Conservation (phyloP, 1,284 basidiomycete species). For the Erythrobasidium hasegawianum region DNA sequence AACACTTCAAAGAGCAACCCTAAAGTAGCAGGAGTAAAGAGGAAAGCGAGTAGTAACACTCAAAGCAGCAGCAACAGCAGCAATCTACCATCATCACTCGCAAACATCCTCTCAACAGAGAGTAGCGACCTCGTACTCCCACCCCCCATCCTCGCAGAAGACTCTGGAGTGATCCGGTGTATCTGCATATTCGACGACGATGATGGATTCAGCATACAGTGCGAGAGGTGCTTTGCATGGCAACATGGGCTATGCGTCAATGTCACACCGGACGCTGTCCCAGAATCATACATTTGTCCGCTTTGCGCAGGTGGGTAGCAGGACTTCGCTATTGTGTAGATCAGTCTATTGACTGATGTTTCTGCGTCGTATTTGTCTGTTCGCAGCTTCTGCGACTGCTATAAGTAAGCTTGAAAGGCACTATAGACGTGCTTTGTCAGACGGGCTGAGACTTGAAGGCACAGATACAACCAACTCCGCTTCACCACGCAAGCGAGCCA, state of each 20-base stretch:
- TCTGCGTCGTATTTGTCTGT: too few relatives aligned
- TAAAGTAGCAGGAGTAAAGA: slow-evolving; percentile 4
- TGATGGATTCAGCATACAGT: slow-evolving; percentile 88
- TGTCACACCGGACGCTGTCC: slow-evolving; percentile 64
- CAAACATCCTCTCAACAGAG: background rate
- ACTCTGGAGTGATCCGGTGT: slow-evolving; percentile 54
- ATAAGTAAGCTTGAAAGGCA: too few relatives aligned
- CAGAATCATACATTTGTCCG: slow-evolving; percentile 59
- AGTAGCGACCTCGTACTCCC: slow-evolving; percentile 1
- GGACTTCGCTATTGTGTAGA: too few relatives aligned
- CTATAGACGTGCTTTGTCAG: too few relatives aligned
- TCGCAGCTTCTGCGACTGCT: too few relatives aligned
- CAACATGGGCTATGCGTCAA: slow-evolving; percentile 84
- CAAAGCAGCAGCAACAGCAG: background rate
- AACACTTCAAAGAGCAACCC: background rate
- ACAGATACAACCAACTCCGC: slow-evolving; percentile 12
- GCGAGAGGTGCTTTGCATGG: slow-evolving; percentile 84
- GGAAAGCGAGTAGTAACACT: background rate
- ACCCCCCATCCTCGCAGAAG: slow-evolving; percentile 37
- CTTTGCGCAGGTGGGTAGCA: slow-evolving; percentile 45
- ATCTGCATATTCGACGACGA: slow-evolving; percentile 69
- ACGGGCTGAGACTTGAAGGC: background rate
- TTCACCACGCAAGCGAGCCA: slow-evolving; percentile 15
- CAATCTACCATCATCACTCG: background rate
- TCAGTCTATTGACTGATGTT: too few relatives aligned